Base-by-base conservation (phyloP, 768 basidiomycete genomes). In the Russula lepida region DNA sequence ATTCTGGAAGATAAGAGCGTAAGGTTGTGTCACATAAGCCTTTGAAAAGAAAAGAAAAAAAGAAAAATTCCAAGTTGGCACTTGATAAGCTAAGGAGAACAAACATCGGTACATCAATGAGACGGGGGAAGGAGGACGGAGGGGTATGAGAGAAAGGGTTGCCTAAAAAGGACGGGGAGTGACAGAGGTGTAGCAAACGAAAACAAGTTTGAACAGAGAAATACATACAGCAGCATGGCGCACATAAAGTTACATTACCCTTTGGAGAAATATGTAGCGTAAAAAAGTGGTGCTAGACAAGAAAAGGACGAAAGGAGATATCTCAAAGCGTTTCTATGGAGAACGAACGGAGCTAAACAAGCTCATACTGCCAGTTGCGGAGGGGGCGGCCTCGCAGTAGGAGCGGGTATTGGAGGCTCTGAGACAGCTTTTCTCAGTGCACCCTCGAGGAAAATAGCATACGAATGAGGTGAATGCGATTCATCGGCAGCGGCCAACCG, bases 351-450 rank as follows among this genome's bases (percentile, higher is more conserved):
- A 7, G 9, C 9, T 4, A 25, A 7, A 19, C 21, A 44, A 21
- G 39, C 35, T 58, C 32, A 50, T 7, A n/a, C 30, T 27, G 12
- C 47, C 13, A n/a, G n/a, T n/a, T n/a, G n/a, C n/a, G n/a, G n/a
- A n/a, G n/a, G n/a, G n/a, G 33, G 53, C 8, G 46, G 46, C 21
- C 21, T 30, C 85, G 90, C 70, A 77, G 81, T 15, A 75, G 72
- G 23, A 66, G 62, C 41, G 13, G 62, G 60, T 15, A 46, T 44
- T 13, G 59, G 63, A 11, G 59, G 63, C 6, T 64, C 54, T 1
- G n/a, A 17, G 2, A 52, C 25, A 3, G 53, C 63, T 15, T 53
- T 65, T n/a, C 32, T 11, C 32, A 66, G 56, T 5, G 59, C 54
- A 6, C 23, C 17, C 27, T 61, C 59, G n/a, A 66, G 55, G 53